Base-by-base conservation (phyloP, 768 basidiomycete genomes). In the Fibroporia radiculosa region DNA sequence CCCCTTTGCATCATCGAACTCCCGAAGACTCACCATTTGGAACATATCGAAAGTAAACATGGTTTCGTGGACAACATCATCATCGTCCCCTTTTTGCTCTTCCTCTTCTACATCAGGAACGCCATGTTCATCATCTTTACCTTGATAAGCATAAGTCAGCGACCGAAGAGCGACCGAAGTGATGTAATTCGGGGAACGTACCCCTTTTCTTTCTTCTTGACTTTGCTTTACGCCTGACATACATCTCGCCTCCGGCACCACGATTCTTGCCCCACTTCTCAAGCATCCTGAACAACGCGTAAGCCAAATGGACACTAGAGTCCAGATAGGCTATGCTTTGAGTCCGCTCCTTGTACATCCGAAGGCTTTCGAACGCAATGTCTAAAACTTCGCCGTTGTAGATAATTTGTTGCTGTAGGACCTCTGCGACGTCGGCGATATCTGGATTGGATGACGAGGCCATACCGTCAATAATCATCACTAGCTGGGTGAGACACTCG, bases 361-460 rank as follows among this genome's bases (percentile, higher is more conserved):
- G 71, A 39, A 98, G 62, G 44, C 86, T 82, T 20, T 85, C 82
- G 34, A 93, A 68, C 0, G 92, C 77, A 19, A 92, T 78, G 53
- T 98, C 93, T 43, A 98, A 79, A 14, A 93, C 82, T 51, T 97
- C 92, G 26, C 90, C 93, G 55, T 93, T 93, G 68, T 97, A 98
- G 56, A 97, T 84, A 20, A 99, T 70, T 61, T 96, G 90, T 51
- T 91, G 80, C 55, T 92, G 88, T 1, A 98, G 71, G 16, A 84
- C 68, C 44, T 80, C 80, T 39, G 93, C 86, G 20, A 85, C 82
- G 27, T 95, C 91, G 34, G 69, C 66, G 50, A 91, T 71, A 28
- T 48, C 50, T 18, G 45, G 46, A 10, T 38, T 41, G 8, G 26
- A 24, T 41, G 74, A 67, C 36, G 72, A 68, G 25, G 82, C 74